Evolutionary conservation across 495 filamentous ascomycete species (phyloP).

Genomic region (Penicillium pulvis): DNA sequence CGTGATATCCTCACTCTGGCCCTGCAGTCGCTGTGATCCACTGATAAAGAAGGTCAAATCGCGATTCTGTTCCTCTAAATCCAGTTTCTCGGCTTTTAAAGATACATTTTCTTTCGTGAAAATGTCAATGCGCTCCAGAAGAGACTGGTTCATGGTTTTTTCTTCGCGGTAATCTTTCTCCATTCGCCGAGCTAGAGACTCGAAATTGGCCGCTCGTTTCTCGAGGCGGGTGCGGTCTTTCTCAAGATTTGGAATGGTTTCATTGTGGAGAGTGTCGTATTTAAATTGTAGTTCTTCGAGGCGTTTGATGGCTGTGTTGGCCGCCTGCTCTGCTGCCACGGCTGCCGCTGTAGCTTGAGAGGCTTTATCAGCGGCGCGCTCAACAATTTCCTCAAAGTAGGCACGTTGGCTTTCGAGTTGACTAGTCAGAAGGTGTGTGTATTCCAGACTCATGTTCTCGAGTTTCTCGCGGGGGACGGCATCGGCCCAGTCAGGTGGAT

Average conservation of each 20-base stretch:
- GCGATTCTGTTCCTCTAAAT: slow-evolving; percentile 81
- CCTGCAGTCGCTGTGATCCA: slow-evolving; percentile 77
- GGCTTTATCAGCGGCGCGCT: slow-evolving; percentile 90
- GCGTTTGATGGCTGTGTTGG: slow-evolving; percentile 50
- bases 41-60: slow-evolving; percentile 90
- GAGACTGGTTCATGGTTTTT: slow-evolving; percentile 74
- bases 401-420: slow-evolving; percentile 90
- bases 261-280: slow-evolving; percentile 55
- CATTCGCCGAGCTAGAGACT: slow-evolving; percentile 72
- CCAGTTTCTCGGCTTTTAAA: slow-evolving; percentile 56
- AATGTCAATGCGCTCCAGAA: slow-evolving; percentile 76
- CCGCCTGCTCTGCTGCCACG: slow-evolving; percentile 58
- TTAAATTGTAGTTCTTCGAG: slow-evolving; percentile 57
- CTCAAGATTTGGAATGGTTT: slow-evolving; percentile 67
- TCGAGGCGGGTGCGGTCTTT: slow-evolving; percentile 68
- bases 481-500: slow-evolving; percentile 57
- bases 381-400: slow-evolving; percentile 93
- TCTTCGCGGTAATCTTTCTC: slow-evolving; percentile 84
- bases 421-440: slow-evolving; percentile 86
- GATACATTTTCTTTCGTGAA: slow-evolving; percentile 58
- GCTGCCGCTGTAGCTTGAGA: slow-evolving; percentile 68
- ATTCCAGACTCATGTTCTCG: slow-evolving; percentile 89
- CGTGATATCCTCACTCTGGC: slow-evolving; percentile 61
- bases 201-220: slow-evolving; percentile 66
- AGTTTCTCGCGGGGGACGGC: slow-evolving; percentile 87